Evolutionary conservation across 1,139 yeast genomes (phyloP).

Genomic region (Scheffersomyces quercinus): DNA sequence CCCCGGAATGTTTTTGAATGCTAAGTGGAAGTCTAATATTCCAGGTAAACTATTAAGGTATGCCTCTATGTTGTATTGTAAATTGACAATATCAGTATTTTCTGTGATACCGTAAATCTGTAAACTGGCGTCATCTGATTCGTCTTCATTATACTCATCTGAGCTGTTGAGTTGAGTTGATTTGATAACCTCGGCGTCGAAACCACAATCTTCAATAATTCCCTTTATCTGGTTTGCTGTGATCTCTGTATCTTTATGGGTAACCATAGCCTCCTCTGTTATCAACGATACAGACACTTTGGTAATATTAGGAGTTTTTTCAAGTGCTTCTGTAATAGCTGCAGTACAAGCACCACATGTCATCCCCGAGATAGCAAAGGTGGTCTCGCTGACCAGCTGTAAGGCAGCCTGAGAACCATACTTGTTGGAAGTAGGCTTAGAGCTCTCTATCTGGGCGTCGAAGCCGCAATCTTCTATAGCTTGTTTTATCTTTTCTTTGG

Average conservation of each 20-base stretch:
- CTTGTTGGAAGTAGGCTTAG: slow-evolving; percentile 1
- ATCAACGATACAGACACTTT: slow-evolving; percentile 38
- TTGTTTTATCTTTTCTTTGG: slow-evolving; percentile 39
- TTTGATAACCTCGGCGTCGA: slow-evolving; percentile 27
- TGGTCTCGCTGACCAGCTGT: slow-evolving; percentile 5
- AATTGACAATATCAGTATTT: slow-evolving; percentile 24
- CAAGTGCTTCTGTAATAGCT: slow-evolving; percentile 32
- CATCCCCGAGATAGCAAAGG: slow-evolving; percentile 28
- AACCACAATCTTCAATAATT: slow-evolving; percentile 41
- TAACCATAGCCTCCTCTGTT: slow-evolving; percentile 36
- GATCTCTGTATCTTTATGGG: slow-evolving; percentile 17
- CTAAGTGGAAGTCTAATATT: slow-evolving; percentile 23
- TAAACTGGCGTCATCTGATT: slow-evolving; percentile 29
- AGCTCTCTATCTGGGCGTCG: slow-evolving; percentile 45
- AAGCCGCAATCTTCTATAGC: slow-evolving; percentile 77
- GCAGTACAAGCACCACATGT: slow-evolving; percentile 47
- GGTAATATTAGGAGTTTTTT: slow-evolving; percentile 22
- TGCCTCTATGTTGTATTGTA: slow-evolving; percentile 46
- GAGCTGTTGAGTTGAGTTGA: not conserved
- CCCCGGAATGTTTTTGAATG: slow-evolving; percentile 12
- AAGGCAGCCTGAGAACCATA: not conserved
- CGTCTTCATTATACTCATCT: slow-evolving; percentile 10
- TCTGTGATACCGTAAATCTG: slow-evolving; percentile 36
- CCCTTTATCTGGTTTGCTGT: slow-evolving; percentile 16
- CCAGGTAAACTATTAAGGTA: slow-evolving; percentile 33